phyloP scores from a whole-genome alignment of 2,329 filamentous ascomycete genomes.

The Pleoardoris graminearum region DNA sequence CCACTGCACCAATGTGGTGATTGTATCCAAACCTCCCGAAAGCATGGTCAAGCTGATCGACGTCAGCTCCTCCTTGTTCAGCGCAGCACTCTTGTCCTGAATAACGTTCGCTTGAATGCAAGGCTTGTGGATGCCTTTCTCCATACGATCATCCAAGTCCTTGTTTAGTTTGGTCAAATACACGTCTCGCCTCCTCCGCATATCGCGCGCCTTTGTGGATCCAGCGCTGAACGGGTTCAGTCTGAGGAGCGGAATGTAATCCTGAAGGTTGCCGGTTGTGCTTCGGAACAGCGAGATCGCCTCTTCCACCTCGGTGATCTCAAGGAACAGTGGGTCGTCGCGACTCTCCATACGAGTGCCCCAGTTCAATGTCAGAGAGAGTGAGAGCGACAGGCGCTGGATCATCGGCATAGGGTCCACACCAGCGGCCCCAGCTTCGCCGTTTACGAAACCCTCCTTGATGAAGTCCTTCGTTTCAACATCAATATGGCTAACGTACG shows the following conservation, averaged over 20 bases:
- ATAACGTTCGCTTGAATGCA: conserved; percentile 72
- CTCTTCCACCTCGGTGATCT: conserved; percentile 66
- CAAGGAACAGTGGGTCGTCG: conserved; percentile 63
- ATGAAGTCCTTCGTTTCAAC: conserved; percentile 66
- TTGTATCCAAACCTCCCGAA: conserved; percentile 67
- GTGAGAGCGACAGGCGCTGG: conserved; percentile 64
- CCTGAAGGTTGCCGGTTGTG: conserved; percentile 64
- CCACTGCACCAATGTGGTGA: conserved; percentile 68
- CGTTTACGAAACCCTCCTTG: conserved; percentile 62
- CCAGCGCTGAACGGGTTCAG: conserved; percentile 65
- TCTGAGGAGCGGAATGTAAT: conserved; percentile 63
- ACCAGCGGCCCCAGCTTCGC: conserved; percentile 56
- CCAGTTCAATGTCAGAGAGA: conserved; percentile 68
- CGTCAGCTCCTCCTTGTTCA: conserved; percentile 65
- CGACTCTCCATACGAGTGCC: conserved; percentile 63
- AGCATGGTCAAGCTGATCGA: conserved; percentile 71
- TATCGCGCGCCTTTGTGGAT: conserved; percentile 61
- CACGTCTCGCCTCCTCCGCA: conserved; percentile 62
- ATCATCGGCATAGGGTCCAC: conserved; percentile 71
- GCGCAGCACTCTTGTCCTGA: conserved; percentile 63
- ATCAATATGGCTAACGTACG: conserved; percentile 65
- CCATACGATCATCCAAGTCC: conserved; percentile 64
- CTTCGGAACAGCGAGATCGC: conserved; percentile 63
- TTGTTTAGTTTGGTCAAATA: conserved; percentile 62
- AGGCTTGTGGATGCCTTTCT: conserved; percentile 62